Base-by-base conservation (phyloP, 768 basidiomycete genomes). In the Paxillus involutus region DNA sequence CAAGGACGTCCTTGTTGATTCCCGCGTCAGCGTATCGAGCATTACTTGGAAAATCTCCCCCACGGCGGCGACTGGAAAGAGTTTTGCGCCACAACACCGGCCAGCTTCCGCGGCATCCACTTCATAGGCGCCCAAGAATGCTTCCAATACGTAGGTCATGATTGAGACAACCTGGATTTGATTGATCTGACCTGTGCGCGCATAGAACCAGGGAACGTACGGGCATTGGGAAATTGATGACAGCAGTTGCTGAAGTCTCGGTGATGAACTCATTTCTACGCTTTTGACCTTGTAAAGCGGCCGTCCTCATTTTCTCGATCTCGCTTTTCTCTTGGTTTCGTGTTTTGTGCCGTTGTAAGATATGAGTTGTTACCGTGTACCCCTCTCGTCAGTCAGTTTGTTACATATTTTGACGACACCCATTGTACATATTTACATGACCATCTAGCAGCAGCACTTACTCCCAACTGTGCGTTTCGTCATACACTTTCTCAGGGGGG, bases 51-150 rank as follows among this genome's bases (percentile, higher is more conserved):
- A n/a, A 64, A 67, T 14, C 59, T 73, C 14, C 69, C 64, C 7
- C 3, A 6, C 7, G 66, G 69, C 5, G 47, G 60, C 14, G 63
- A 66, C 24, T 73, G 70, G 70, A 56, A 58, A 10, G 60, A 64
- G 44, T 67, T 72, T 44, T 72, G 71, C 46, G 65, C 71, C 13
- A 70, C 70, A 7, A 72, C 71, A 1, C 71, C 71, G 0, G 63
- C 51, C 0, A 49, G 33, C 11, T 69, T 72, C 53, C 55, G 16
- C n/a, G 58, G 59, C 6, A 46, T 69, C 51, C 60, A 63, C 19
- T 72, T 69, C 39, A 21, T 43, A 0, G 60, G 63, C 14, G 63
- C 69, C 0, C 46, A 66, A 1, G 47, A 57, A 44, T 71, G 67
- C 30, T 62, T 56, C 47, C 51, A 63, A 48, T 19, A 17, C 3